phyloP scores from a whole-genome alignment of 177 flowering plant genomes.

The Vitis hybrid region DNA sequence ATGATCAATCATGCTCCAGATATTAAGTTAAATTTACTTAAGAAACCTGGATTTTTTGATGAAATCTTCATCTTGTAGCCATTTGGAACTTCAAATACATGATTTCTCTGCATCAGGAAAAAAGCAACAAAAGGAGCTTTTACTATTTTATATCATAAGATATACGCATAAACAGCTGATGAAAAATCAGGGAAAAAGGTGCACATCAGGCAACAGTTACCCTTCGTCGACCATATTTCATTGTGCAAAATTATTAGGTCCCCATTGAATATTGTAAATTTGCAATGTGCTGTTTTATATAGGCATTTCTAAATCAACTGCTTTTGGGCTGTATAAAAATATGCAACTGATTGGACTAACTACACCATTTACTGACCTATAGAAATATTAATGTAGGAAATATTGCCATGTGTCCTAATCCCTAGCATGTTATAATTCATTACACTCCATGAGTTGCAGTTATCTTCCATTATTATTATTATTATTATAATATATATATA shows the following conservation, averaged over 20 bases:
- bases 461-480: not conserved
- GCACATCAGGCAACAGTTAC: not conserved
- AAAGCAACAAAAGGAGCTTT: not conserved
- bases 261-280: not conserved
- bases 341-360: not conserved
- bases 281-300: not conserved
- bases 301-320: not conserved
- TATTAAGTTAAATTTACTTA: conserved; percentile 2
- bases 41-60: conserved; percentile 64
- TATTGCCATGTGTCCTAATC: not conserved
- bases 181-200: not conserved
- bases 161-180: not conserved
- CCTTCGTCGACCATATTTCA: not conserved
- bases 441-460: not conserved
- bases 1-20: not conserved
- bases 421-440: not conserved
- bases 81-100: conserved; percentile 85
- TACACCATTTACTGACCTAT: not conserved
- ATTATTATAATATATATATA: not conserved
- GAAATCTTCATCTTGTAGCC: conserved; percentile 74
- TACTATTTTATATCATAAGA: conserved; percentile 7
- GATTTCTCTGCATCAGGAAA: conserved; percentile 68
- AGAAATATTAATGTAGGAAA: not conserved
- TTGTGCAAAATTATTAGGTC: not conserved
- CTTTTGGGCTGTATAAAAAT: not conserved